Evolutionary conservation across 805 yeast genomes (phyloP).

Genomic region (Cyberlindnera subsufficiens): DNA sequence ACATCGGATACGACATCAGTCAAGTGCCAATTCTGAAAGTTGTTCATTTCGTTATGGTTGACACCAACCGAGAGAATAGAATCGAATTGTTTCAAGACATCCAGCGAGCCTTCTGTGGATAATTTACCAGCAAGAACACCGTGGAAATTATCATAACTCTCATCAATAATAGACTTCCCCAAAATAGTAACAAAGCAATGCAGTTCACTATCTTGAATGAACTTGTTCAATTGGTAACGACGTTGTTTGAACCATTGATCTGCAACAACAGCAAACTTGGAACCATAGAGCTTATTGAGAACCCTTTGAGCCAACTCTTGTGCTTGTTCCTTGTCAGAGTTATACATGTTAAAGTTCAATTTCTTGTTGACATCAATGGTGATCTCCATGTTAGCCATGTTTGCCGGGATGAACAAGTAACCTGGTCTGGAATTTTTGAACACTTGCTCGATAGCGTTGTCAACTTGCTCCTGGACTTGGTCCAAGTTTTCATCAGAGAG

Average conservation of each 20-base stretch:
- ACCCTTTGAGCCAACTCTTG: constrained; percentile 37
- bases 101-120: constrained; percentile 39
- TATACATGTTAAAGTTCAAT: constrained; percentile 23
- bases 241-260: constrained; percentile 66
- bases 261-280: constrained; percentile 61
- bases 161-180: constrained; percentile 26
- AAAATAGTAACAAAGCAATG: constrained; percentile 11
- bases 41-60: constrained; percentile 54
- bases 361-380: constrained; percentile 25
- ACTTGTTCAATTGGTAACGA: constrained; percentile 34
- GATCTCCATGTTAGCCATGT: constrained; percentile 37
- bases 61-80: constrained; percentile 66
- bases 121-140: constrained; percentile 66
- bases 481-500: constrained; percentile 40
- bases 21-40: constrained; percentile 7
- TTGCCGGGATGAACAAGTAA: constrained; percentile 61
- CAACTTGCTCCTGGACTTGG: constrained; percentile 52
- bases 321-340: constrained; percentile 21
- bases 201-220: constrained; percentile 33
- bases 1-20: constrained; percentile 13
- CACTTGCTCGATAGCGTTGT: constrained; percentile 46
- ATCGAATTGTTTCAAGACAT: constrained; percentile 50
- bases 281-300: constrained; percentile 39
- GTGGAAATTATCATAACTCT: constrained; percentile 45
- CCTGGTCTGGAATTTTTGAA: constrained; percentile 59